Base-by-base conservation (phyloP, 225 moss, liverwort and hornwort species). In the Antitrichia curtipendula region DNA sequence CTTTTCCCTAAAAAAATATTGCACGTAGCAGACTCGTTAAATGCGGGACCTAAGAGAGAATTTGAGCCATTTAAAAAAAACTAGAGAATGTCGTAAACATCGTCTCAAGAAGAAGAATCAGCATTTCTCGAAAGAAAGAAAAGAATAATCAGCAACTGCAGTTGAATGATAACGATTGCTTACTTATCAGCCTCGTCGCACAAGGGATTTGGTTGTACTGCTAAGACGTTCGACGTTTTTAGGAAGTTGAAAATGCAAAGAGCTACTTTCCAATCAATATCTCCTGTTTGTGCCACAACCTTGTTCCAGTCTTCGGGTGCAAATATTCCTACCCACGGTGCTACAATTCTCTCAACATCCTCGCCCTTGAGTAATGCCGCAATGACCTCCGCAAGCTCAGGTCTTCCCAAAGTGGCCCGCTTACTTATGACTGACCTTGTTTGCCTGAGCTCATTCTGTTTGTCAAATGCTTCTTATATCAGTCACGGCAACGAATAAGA, bases 241-340 rank as follows among this genome's bases (percentile, higher is more conserved):
- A 97, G 76, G 58, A 95, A 88, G 80, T 90, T 80, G 61, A 97
- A 96, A 41, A 95, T 90, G 71, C 91, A 80, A 86, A 98, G 87
- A 53, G 95, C 93, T 54, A 94, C 54, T 88, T 91, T 90, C 97
- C 98, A 98, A 89, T 96, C 93, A 53, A 85, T 80, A 88, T 95
- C 92, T 82, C 97, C 98, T 29, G 93, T 93, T 82, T 94, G 94
- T 61, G 92, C 91, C 85, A 98, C 90, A 72, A 97, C 83, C 90
- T 94, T 97, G 85, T 95, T 98, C 96, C 97, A 98, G 78, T 98
- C 97, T 77, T 97, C 94, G 10, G 85, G 87, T 11, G 93, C 69
- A n/a, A 97, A 91, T 61, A 75, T 91, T 45, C 85, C 91, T 84
- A 89, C 85, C 96, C 95, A 98, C 28, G 95, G 94, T 68, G 92